These are phyloP conservation scores for Pythium myriotylum DNA, from an alignment of 352 stramenopile genomes.

Conservation along the genomic window DNA sequence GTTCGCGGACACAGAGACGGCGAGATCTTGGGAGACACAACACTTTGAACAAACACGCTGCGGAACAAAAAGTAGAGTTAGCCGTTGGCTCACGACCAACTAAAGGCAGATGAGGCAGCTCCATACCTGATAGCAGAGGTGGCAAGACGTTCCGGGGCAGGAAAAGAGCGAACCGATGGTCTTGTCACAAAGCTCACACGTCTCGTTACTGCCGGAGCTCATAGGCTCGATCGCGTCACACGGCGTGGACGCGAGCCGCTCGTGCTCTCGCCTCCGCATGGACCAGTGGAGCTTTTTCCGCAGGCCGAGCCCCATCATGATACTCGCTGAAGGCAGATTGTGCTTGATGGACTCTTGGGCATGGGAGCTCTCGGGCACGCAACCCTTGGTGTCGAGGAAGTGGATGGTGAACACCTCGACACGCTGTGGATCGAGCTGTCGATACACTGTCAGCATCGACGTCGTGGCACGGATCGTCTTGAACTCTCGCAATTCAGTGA, in stretches of 20 bases:
- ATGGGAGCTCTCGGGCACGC: not conserved
- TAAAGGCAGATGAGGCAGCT: not conserved
- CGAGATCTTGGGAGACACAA: constrained; percentile 10
- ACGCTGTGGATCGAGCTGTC: constrained; percentile 38
- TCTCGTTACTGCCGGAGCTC: constrained; percentile 7
- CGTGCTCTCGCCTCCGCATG: constrained; percentile 21
- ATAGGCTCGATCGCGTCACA: constrained; percentile 8
- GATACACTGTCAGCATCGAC: constrained; percentile 43
- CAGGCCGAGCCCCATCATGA: constrained; percentile 30
- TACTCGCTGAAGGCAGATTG: constrained; percentile 12
- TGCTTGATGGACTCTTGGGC: constrained; percentile 35
- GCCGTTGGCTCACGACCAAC: not conserved
- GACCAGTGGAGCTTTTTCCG: constrained; percentile 57
- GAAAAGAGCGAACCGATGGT: constrained; percentile 10
- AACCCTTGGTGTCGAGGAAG: constrained; percentile 31
- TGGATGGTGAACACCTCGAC: constrained; percentile 56
- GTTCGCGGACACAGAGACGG: not conserved
- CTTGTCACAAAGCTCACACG: constrained; percentile 18
- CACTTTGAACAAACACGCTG: constrained; percentile 21
- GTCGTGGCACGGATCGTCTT: constrained; percentile 42
- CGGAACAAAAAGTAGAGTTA: not conserved
- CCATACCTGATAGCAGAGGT: constrained; percentile 21
- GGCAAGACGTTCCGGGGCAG: constrained; percentile 6
- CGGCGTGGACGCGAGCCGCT: not conserved
- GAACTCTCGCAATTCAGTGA: constrained; percentile 38